Conservation (phyloP, 2,329 filamentous ascomycete genomes). For the Ophiostoma triangulosporum region DNA sequence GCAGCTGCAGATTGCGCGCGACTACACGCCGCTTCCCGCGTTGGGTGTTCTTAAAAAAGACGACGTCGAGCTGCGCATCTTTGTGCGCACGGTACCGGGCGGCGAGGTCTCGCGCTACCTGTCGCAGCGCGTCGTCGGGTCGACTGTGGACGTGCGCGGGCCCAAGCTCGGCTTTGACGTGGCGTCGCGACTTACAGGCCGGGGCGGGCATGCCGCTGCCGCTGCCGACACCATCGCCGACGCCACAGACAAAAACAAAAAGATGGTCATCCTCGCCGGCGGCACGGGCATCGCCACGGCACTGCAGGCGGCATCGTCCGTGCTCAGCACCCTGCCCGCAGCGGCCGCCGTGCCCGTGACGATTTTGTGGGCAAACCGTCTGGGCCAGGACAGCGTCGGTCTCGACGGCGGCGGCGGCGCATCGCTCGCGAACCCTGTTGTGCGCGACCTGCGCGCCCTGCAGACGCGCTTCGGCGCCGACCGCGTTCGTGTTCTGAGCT, state of each 20-base stretch:
- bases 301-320: constrained; percentile 58
- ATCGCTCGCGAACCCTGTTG: constrained; percentile 28
- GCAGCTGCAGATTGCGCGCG: constrained; percentile 77
- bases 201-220: constrained; percentile 11
- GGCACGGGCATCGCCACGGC: constrained; percentile 89
- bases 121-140: constrained; percentile 46
- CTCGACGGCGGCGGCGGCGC: constrained; percentile 16
- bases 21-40: constrained; percentile 78
- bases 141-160: constrained; percentile 62
- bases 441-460: constrained; percentile 48
- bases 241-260: neutral
- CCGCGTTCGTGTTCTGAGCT: constrained; percentile 55
- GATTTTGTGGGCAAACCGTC: constrained; percentile 72
- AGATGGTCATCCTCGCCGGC: constrained; percentile 74
- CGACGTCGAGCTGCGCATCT: constrained; percentile 44
- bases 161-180: constrained; percentile 57
- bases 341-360: constrained; percentile 32
- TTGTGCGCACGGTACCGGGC: constrained; percentile 62
- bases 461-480: constrained; percentile 44
- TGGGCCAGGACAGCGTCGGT: constrained; percentile 50
- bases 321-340: constrained; percentile 27
- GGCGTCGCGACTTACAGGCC: constrained; percentile 17
- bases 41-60: constrained; percentile 14
- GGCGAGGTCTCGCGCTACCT: constrained; percentile 84
- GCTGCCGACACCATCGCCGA: neutral